Base-by-base conservation (phyloP, 441 rosid genomes). In the Euphorbia schlechtendalii region DNA sequence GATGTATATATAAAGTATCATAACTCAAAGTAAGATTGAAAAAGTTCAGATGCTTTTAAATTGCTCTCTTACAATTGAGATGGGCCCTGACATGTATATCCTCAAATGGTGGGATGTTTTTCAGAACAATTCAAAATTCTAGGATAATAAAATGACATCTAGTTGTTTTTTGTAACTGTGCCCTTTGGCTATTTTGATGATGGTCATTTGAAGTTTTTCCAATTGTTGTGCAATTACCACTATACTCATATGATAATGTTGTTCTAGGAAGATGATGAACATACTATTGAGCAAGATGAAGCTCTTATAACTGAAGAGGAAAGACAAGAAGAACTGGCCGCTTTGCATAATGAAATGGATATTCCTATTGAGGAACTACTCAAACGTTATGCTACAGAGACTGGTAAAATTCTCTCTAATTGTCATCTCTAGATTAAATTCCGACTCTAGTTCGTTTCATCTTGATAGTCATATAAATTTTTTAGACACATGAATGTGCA, bases 231-330 rank as follows among this genome's bases (percentile, higher is more conserved):
- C 40, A 43, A 63, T 70, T 69, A 58, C 43, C 32, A 59, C 36
- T 21, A 43, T 67, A 63, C 59, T 53, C 53, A 57, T 68, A 53
- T 69, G 61, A 69, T 80, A 71, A 36, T 78, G 51, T 70, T 80
- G 84, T 74, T 89, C 80, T 88, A 95, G 99, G 99, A 86, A 87
- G 99, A 90, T 80, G 88, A 95, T 86, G 96, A 95, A 84, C 90
- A 79, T 59, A 92, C 95, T 49, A 76, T 95, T 61, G 98, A 92
- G 80, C 93, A 86, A 78, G 99, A 92, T 77, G 98, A 92, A 77
- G 93, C 93, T 72, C 84, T 76, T 55, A 84, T 92, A 71, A 92
- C 93, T 73, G 82, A 80, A 73, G 84, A 75, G 71, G 99, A 95
- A 78, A 88, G 98, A 66, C 83, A 80, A 78, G 96, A 92, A 75